Conservation (phyloP, 1,139 yeast genomes). For the Meyerozyma carpophila region DNA sequence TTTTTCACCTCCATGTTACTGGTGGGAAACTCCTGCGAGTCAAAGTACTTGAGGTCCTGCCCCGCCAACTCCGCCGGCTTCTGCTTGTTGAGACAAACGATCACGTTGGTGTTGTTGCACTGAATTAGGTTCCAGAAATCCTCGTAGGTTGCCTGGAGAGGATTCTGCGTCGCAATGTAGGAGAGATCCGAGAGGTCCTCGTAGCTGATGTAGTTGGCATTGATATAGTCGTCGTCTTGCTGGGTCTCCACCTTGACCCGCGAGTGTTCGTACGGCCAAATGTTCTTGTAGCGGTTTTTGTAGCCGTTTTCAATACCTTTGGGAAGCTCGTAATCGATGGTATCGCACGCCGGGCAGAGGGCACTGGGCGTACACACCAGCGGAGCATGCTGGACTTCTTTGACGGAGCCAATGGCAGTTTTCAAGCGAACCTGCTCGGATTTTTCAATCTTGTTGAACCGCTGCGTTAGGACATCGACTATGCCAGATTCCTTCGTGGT, state of each 20-base stretch:
- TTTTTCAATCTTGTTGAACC: slow-evolving; percentile 45
- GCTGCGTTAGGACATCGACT: slow-evolving; percentile 26
- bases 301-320: slow-evolving; percentile 12
- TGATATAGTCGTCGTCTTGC: slow-evolving; percentile 11
- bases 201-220: slow-evolving; percentile 12
- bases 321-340: slow-evolving; percentile 18
- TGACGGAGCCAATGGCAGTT: slow-evolving; percentile 17
- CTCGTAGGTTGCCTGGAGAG: slow-evolving; percentile 10
- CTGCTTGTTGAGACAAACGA: slow-evolving; percentile 61
- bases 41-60: neutral
- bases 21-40: neutral
- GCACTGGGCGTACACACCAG: slow-evolving; percentile 39
- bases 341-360: slow-evolving; percentile 41
- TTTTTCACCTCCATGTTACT: neutral
- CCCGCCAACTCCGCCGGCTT: slow-evolving; percentile 2
- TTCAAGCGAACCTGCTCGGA: slow-evolving; percentile 46
- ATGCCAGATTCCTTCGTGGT: slow-evolving; percentile 20
- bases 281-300: slow-evolving; percentile 13
- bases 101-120: slow-evolving; percentile 55
- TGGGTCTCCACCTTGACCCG: slow-evolving; percentile 10
- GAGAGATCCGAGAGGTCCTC: slow-evolving; percentile 4
- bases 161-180: slow-evolving; percentile 14
- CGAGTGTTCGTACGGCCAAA: slow-evolving; percentile 15
- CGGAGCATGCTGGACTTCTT: slow-evolving; percentile 14
- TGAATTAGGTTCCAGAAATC: slow-evolving; percentile 26